These are phyloP conservation scores for Polyporus arcularius DNA, from an alignment of 768 basidiomycete species.

Conservation along the genomic window DNA sequence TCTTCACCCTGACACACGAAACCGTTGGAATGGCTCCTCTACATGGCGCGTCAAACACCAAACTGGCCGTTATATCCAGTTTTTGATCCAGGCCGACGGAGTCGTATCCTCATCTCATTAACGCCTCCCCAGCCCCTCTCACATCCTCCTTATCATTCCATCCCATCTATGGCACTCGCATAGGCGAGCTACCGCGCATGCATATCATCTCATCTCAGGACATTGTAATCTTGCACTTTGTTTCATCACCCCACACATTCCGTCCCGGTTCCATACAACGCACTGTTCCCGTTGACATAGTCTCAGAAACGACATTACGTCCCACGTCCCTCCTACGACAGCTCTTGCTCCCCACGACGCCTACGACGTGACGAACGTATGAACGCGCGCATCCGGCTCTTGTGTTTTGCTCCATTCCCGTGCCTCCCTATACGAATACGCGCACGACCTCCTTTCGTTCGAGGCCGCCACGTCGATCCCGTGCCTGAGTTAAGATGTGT, in stretches of 20 bases:
- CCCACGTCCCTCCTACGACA: not conserved
- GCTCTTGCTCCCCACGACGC: slow-evolving; percentile 12
- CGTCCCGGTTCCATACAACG: not conserved
- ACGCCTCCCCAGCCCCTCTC: not conserved
- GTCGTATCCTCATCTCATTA: not conserved
- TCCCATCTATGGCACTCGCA: slow-evolving; percentile 9
- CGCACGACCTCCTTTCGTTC: slow-evolving; percentile 5
- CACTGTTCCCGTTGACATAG: not conserved
- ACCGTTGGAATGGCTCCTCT: not conserved
- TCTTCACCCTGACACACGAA: not conserved
- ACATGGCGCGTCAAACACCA: not conserved
- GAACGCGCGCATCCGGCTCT: not conserved
- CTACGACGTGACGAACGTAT: slow-evolving; percentile 9
- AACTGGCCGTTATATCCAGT: not conserved
- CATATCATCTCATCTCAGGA: slow-evolving; percentile 17
- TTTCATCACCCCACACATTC: slow-evolving; percentile 11
- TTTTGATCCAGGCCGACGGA: not conserved
- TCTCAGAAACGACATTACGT: not conserved
- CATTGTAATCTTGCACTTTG: slow-evolving; percentile 21
- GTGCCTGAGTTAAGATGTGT: slow-evolving; percentile 4
- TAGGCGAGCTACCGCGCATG: slow-evolving; percentile 18
- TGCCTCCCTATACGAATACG: slow-evolving; percentile 3
- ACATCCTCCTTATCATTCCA: not conserved
- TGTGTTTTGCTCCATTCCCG: not conserved
- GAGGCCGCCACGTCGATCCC: slow-evolving; percentile 4